A percentile compares a stretch with the other conserved stretches of the same genome.
Evolutionary conservation across 2,329 filamentous ascomycete genomes (phyloP).

Genomic region (Lachnellula cervina): DNA sequence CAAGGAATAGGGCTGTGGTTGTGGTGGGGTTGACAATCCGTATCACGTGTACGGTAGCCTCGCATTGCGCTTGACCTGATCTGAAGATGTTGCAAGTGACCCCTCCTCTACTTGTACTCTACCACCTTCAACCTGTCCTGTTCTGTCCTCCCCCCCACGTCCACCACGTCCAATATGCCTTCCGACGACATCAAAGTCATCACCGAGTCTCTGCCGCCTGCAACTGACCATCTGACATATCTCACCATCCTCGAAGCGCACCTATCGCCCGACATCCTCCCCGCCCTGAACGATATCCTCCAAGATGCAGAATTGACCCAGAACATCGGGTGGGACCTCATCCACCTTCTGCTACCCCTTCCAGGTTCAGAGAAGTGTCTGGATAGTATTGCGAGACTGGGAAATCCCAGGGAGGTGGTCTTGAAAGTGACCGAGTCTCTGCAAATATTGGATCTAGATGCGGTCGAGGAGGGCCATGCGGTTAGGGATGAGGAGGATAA

Average conservation of each 20-base stretch:
- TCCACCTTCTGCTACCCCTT: conserved; percentile 66
- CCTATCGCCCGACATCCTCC: conserved; percentile 60
- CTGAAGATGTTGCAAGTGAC: not conserved
- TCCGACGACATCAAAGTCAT: conserved; percentile 26
- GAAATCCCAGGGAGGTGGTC: conserved; percentile 77
- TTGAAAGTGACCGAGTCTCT: conserved; percentile 74
- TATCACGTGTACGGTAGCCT: conserved; percentile 3
- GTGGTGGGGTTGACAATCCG: not conserved
- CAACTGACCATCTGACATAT: conserved; percentile 67
- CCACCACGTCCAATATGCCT: conserved; percentile 15
- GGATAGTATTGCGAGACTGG: conserved; percentile 68
- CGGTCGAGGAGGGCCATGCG: conserved; percentile 20
- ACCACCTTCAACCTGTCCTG: not conserved
- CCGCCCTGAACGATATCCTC: conserved; percentile 62
- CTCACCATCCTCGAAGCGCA: conserved; percentile 74
- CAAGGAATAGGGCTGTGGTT: not conserved
- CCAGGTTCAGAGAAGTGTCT: conserved; percentile 66
- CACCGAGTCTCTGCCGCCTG: conserved; percentile 39
- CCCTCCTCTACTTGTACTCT: not conserved
- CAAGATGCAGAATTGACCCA: conserved; percentile 64
- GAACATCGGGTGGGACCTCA: conserved; percentile 80
- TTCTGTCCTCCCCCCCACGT: not conserved
- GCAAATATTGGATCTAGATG: conserved; percentile 49
- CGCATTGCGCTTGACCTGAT: not conserved
- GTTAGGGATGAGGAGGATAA: conserved; percentile 21